Base-by-base conservation (phyloP, 805 yeast species). In the Candida sithepensis region DNA sequence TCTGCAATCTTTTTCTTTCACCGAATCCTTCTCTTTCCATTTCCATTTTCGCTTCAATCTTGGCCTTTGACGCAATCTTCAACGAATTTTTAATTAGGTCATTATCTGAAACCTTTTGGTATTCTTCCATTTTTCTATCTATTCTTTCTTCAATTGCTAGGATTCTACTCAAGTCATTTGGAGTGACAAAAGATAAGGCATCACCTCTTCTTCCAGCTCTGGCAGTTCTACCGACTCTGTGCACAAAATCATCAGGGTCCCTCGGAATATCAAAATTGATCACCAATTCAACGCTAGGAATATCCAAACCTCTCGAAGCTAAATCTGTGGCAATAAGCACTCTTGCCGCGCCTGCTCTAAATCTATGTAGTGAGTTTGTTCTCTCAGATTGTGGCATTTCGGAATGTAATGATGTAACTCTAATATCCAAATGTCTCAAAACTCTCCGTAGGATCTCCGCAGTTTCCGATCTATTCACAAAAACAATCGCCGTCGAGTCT, bases 201-300 rank as follows among this genome's bases (percentile, higher is more conserved):
- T 82, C 88, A 69, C 99, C 99, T 43, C 72, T 69, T 57, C 96
- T 77, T 2, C 98, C 98, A 2, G 98, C 98, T 78, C 99, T 86
- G 9, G 98, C 99, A 30, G 97, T 90, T 73, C 97, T 84, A 48
- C 97, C 97, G 30, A 91, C 97, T 68, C 96, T 74, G 65, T 86
- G 95, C 55, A 86, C 83, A 59, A 84, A 86, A 10, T 90, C 88
- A 64, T 86, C 88, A 4, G 92, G 86, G 61, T 86, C 94, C 20
- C 88, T 83, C 23, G 95, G 94, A 45, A 86, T 81, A 63, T 86
- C 94, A 57, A 82, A 86, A 63, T 86, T 86, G 40, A 86, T 71
- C 34, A 86, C 94, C 49, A 85, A 68, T 61, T 85, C 92, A 42
- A 86, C 94, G 20, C 81, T 72, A 12, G 95, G 92, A 46, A 86